phyloP scores from a whole-genome alignment of 23 red algal species.

The Cyanidium caldarium region DNA sequence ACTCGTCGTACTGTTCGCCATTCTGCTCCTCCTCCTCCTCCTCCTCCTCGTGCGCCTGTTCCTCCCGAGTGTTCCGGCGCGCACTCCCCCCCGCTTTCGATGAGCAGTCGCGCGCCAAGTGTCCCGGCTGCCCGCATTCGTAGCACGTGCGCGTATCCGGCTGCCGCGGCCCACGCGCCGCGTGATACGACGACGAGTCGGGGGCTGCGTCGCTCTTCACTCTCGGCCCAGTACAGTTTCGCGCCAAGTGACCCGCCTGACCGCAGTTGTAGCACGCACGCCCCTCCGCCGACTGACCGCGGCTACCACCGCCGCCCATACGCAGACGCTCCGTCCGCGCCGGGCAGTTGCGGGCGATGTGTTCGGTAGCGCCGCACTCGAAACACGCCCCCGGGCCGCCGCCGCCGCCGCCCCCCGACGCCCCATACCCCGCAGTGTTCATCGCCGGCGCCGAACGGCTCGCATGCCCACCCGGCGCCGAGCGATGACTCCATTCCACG shows the following conservation, averaged over 20 bases:
- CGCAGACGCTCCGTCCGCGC: background rate
- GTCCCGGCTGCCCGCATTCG: background rate
- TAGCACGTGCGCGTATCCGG: background rate
- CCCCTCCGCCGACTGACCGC: background rate
- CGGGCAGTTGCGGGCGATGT: background rate
- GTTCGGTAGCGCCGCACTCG: background rate
- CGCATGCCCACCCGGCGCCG: no score
- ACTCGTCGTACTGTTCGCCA: background rate
- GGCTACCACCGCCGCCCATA: background rate
- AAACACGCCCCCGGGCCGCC: background rate
- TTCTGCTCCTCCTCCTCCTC: background rate
- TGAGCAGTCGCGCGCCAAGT: background rate
- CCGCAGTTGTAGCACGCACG: slow-evolving; percentile 5
- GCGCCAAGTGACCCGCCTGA: background rate
- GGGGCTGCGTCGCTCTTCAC: no score
- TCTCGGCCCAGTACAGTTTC: background rate
- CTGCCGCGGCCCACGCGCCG: no score
- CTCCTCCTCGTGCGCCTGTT: background rate
- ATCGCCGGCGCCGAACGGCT: background rate
- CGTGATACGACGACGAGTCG: no score
- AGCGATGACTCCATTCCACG: background rate
- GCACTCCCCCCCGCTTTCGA: background rate
- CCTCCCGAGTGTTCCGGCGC: background rate
- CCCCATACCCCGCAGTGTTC: background rate
- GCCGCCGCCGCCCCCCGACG: background rate